A percentile compares a stretch with the other conserved stretches of the same genome.
phyloP scores from a whole-genome alignment of 495 filamentous ascomycete genomes.

The Aspergillus sclerotioniger region DNA sequence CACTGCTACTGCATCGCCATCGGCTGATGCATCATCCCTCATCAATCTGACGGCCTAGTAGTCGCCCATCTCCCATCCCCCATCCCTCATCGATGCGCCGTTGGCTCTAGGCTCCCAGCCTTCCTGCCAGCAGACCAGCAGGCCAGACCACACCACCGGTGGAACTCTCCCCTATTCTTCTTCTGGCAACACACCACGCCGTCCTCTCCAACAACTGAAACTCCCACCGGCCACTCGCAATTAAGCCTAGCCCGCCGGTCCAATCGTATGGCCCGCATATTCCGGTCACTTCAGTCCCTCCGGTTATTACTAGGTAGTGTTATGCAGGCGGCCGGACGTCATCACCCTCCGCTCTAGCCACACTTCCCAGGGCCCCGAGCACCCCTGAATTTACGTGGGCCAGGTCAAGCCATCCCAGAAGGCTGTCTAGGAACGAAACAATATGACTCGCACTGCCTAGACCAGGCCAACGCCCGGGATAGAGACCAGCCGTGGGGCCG shows the following conservation, averaged over 20 bases:
- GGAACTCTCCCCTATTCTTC: conserved; percentile 8
- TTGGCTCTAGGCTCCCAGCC: not conserved
- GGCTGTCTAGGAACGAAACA: not conserved
- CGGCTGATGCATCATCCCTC: not conserved
- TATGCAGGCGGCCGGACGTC: not conserved
- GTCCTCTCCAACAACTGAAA: conserved; percentile 1
- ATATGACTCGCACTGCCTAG: not conserved
- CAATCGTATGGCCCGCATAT: conserved; percentile 5
- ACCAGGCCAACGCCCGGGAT: conserved; percentile 1
- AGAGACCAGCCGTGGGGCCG: conserved; percentile 18
- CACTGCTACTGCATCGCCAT: not conserved
- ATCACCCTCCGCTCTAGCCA: conserved; percentile 1
- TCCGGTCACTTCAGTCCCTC: not conserved
- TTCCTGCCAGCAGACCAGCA: not conserved
- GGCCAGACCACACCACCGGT: not conserved
- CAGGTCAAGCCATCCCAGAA: not conserved
- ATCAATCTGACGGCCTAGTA: not conserved
- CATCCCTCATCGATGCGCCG: not conserved
- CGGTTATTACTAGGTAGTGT: not conserved
- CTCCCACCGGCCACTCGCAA: conserved; percentile 1
- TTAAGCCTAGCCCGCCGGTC: not conserved
- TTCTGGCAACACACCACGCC: not conserved
- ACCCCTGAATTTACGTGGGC: conserved; percentile 13
- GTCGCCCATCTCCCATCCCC: not conserved
- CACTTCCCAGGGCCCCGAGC: conserved; percentile 7